Evolutionary conservation across 2,329 filamentous ascomycete species (phyloP), one percentile per base, ranked within the genome.

Genomic region (Neurospora crassa): DNA sequence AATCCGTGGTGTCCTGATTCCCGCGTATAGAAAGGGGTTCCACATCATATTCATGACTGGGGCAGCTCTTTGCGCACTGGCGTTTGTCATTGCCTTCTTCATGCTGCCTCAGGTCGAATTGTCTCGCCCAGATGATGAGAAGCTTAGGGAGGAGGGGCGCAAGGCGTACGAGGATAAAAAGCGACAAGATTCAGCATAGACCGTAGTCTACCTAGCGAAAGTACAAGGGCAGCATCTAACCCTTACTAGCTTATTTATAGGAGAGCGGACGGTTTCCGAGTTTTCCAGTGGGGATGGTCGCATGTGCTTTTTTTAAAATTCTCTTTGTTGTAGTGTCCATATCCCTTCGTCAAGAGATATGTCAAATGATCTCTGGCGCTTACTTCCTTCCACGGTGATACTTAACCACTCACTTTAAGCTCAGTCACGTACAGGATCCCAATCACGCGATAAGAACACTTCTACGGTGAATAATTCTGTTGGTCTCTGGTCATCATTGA

Each of bases 61-160:
- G 1, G 81, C 81, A 0, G 76, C 77, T 1, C 70, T 83, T 16
- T 79, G 80, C 1, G 78, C 77, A 1, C 47, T 80, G 2, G 79
- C 79, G 1, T 82, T 83, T 41, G 67, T 82, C 0, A 67, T 83
- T 6, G 79, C 81, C 0, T 80, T 80, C n/a, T 71, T 80, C 0
- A 71, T 83, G 68, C 82, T 83, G 80, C 81, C 81, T 0, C 81
- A 83, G 37, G 77, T 82, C 1, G 79, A 82, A 34, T 74, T 83
- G 34, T 69, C 76, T 12, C 74, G 81, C 7, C 78, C 80, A 0
- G 81, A 83, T 67, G 81, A 83, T 42, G 77, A 74, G 3, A 78
- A 76, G 41, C 71, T 82, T n/a, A 81, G 80, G 68, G 78, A 82
- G 72, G 78, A 79, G 70, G 81, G 79, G 1, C 77, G 75, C 10